Percentiles rank a stretch among this genome's conserved stretches.
Evolutionary conservation across 164 flowering plant genomes (phyloP).

Genomic region (Nelumbo lutea): DNA sequence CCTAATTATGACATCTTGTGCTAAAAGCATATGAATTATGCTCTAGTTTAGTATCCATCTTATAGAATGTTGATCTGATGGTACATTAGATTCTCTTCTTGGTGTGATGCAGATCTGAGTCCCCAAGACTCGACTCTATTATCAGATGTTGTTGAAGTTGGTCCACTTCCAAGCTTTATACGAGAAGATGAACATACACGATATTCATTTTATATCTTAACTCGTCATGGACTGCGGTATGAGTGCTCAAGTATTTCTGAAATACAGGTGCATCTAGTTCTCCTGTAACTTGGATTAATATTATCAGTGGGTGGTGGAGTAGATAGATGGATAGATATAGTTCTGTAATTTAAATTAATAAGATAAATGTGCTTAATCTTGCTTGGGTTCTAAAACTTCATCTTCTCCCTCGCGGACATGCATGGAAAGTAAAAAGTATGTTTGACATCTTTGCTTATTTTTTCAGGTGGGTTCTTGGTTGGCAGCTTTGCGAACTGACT

Average conservation of each 20-base stretch:
- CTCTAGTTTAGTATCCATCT: no score
- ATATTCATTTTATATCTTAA: slow-evolving; percentile 63
- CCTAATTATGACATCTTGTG: no score
- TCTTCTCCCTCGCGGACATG: no score
- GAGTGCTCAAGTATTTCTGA: slow-evolving; percentile 78
- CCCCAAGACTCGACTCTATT: slow-evolving; percentile 84
- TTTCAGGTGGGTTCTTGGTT: slow-evolving; percentile 72
- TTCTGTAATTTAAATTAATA: no score
- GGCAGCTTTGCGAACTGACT: slow-evolving; percentile 35
- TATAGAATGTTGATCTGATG: slow-evolving; percentile 1
- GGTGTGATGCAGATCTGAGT: slow-evolving; percentile 64
- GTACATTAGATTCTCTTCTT: not conserved
- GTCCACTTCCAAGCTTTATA: slow-evolving; percentile 50
- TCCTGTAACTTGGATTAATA: not conserved
- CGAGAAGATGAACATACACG: slow-evolving; percentile 58
- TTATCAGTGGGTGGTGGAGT: no score
- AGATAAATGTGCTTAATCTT: no score
- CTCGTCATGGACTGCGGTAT: slow-evolving; percentile 68
- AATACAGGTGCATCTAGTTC: slow-evolving; percentile 50
- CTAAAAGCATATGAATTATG: no score
- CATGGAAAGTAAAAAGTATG: no score
- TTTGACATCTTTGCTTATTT: not conserved
- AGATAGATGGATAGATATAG: no score
- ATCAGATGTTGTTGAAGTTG: slow-evolving; percentile 74
- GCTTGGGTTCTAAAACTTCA: no score